Percentiles rank a stretch among this genome's conserved stretches.
phyloP scores from a whole-genome alignment of 2,329 filamentous ascomycete species.

The Dactylellina leptospora region DNA sequence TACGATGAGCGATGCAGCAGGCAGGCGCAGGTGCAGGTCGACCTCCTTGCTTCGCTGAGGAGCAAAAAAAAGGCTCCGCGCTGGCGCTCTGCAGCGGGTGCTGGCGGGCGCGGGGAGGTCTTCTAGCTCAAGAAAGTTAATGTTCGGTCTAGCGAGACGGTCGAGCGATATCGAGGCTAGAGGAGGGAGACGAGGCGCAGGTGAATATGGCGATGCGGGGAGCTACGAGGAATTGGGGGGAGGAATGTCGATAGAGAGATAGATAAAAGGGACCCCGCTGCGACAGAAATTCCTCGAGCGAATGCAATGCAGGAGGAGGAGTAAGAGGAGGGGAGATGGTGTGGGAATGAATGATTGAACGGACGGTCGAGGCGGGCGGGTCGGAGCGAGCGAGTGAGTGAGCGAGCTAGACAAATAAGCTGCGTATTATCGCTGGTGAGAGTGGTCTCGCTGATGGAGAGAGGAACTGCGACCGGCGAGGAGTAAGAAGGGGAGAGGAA shows the following conservation, averaged over 20 bases:
- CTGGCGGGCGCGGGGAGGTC: constrained; percentile 16
- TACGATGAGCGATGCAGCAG: constrained; percentile 2
- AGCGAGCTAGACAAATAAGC: background rate
- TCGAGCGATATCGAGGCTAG: background rate
- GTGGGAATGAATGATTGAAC: background rate
- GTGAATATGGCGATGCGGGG: background rate
- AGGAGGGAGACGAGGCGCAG: background rate
- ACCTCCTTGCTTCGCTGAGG: constrained; percentile 14
- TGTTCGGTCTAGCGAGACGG: background rate
- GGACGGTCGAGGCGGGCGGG: constrained; percentile 34
- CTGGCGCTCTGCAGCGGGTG: constrained; percentile 48
- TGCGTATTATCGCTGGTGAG: background rate
- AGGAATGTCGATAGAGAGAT: background rate
- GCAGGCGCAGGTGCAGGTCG: constrained; percentile 25
- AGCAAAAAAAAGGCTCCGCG: constrained; percentile 36
- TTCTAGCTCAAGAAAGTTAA: background rate
- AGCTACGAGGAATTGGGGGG: no score
- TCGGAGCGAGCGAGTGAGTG: constrained; percentile 40
- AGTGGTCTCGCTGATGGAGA: no score
- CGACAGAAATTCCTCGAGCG: background rate
- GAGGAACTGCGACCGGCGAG: background rate
- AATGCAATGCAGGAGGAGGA: background rate
- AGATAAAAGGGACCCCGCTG: background rate
- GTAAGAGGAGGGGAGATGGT: constrained; percentile 1
- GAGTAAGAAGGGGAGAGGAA: background rate